Percentiles rank a stretch among this genome's conserved stretches.
phyloP scores from a whole-genome alignment of 2,329 filamentous ascomycete genomes.

The Mycocentrospora acerina region DNA sequence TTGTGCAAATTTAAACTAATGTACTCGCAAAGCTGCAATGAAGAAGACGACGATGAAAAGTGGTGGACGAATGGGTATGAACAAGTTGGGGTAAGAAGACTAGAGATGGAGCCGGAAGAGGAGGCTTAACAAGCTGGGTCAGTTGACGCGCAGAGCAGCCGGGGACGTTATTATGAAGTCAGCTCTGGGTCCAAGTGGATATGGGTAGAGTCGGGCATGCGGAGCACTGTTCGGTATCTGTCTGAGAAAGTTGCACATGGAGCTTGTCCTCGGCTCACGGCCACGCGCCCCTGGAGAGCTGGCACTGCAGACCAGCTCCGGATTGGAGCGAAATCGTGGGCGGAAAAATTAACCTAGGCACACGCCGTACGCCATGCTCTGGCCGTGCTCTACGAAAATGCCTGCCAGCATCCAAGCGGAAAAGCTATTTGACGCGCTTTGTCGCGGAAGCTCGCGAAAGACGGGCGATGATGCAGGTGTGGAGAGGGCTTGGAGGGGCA shows the following conservation, averaged over 20 bases:
- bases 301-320: constrained; percentile 8
- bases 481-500: constrained; percentile 11
- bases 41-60: constrained; percentile 2
- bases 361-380: background rate
- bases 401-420: background rate
- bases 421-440: constrained; percentile 20
- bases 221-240: constrained; percentile 38
- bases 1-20: constrained; percentile 15
- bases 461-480: constrained; percentile 25
- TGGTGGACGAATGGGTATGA: constrained; percentile 1
- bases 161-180: constrained; percentile 29
- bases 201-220: constrained; percentile 39
- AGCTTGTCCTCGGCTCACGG: constrained; percentile 38
- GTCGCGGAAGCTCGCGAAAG: constrained; percentile 18
- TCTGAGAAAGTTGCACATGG: constrained; percentile 23
- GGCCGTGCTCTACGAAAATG: constrained; percentile 2
- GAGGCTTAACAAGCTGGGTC: constrained; percentile 12
- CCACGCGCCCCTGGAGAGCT: too few species aligned
- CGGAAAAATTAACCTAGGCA: constrained; percentile 2
- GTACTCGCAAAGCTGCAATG: constrained; percentile 1
- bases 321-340: constrained; percentile 6
- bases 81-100: constrained; percentile 3
- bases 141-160: constrained; percentile 18
- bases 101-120: background rate
- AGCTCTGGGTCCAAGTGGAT: constrained; percentile 35